Evolutionary conservation across 139 green algal species (phyloP), one percentile per base, ranked within the genome.

Genomic region (Chlamydomonas applanata): DNA sequence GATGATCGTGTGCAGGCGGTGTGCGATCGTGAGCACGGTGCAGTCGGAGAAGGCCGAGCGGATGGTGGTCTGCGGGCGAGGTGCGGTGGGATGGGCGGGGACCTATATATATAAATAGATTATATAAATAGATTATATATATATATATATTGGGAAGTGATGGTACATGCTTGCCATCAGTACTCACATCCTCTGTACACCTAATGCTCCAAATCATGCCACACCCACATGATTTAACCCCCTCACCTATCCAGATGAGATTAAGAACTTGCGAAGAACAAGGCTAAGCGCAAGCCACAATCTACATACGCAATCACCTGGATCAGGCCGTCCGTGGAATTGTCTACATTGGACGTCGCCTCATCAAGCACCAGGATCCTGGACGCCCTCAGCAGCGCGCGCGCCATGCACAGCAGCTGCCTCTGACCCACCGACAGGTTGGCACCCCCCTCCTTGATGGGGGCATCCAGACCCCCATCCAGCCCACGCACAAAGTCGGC

Each of bases 401-500:
- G 78, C 19, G 86, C 85, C 79, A 94, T 89, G 86, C 93, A 97
- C 30, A 98, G 83, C 68, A 98, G 85, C 87, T 98, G 94, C 5
- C 89, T 72, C 86, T 98, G 91, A 4, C 94, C 94, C 30, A 89
- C 83, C 53, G 77, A 91, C 2, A 97, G 73, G 73, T 96, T 96
- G 66, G 85, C 78, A 36, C 94, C 94, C 7, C 79, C 86, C 78
- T 97, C 94, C 66, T 89, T 75, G 60, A 98, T 83, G 56, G 71
- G 54, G 0, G 89, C 75, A 67, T 96, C 86, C 71, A 98, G 79
- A 20, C 93, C 94, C 32, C 66, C 65, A 19, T 65, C 35, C 57
- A 57, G 30, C 5, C 34, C 53, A 35, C 33, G 30, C 32, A 69
- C 62, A 19, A 32, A 69, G 9, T 52, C 62, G 32, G 30, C 62